phyloP scores from a whole-genome alignment of 495 filamentous ascomycete species.

The Aspergillus avenaceus region DNA sequence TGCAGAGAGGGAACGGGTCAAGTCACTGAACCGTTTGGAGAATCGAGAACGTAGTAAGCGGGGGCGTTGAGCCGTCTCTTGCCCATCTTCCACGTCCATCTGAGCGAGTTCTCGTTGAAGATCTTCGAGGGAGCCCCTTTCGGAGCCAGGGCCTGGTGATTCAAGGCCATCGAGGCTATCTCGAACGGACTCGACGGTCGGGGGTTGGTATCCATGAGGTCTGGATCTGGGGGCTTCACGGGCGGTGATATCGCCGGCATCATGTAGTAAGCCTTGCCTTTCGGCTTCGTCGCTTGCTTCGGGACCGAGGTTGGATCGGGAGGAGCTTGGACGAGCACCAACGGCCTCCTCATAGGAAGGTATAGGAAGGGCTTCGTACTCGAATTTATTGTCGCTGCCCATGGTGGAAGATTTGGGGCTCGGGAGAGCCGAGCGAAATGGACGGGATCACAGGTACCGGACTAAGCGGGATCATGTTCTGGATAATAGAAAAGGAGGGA shows the following conservation, averaged over 20 bases:
- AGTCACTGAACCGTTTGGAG: slow-evolving; percentile 51
- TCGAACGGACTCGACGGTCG: slow-evolving; percentile 68
- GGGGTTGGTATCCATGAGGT: slow-evolving; percentile 60
- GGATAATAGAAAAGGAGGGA: slow-evolving; percentile 29
- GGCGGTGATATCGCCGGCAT: slow-evolving; percentile 28
- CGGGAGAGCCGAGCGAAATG: slow-evolving; percentile 29
- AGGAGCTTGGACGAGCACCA: slow-evolving; percentile 56
- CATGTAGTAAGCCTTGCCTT: slow-evolving; percentile 54
- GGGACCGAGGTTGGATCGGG: slow-evolving; percentile 57
- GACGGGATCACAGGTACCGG: slow-evolving; percentile 24
- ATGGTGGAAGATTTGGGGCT: slow-evolving; percentile 38
- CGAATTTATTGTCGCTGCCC: slow-evolving; percentile 57
- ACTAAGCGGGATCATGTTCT: slow-evolving; percentile 45
- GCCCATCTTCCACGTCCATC: slow-evolving; percentile 78
- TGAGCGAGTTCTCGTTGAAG: slow-evolving; percentile 80
- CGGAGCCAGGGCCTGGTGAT: slow-evolving; percentile 38
- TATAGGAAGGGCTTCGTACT: slow-evolving; percentile 73
- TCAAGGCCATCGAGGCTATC: slow-evolving; percentile 56
- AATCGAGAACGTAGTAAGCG: slow-evolving; percentile 44
- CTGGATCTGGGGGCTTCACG: slow-evolving; percentile 22
- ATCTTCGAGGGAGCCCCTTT: slow-evolving; percentile 50
- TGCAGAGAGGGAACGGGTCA: slow-evolving; percentile 53
- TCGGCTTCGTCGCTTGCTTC: slow-evolving; percentile 55
- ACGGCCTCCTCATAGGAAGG: slow-evolving; percentile 93
- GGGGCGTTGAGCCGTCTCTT: slow-evolving; percentile 35